Conservation (phyloP, 768 basidiomycete species). For the Nidularia pulvinata region DNA sequence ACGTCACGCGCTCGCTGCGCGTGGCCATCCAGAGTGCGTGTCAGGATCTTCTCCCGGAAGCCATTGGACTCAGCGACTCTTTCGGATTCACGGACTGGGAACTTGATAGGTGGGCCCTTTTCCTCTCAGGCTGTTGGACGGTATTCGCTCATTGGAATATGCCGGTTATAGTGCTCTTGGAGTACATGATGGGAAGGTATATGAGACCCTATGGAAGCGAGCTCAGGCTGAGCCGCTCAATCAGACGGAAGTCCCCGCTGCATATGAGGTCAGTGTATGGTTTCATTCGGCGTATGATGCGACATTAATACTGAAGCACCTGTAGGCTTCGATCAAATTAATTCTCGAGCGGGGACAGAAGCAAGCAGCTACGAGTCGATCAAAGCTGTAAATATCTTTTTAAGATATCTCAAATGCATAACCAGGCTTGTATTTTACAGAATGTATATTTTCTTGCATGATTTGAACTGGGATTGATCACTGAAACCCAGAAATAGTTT, state of each 20-base stretch:
- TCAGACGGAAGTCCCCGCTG: constrained; percentile 43
- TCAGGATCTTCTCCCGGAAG: constrained; percentile 55
- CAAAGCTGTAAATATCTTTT: constrained; percentile 24
- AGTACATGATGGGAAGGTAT: constrained; percentile 61
- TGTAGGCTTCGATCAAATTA: constrained; percentile 49
- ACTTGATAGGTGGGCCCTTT: constrained; percentile 51
- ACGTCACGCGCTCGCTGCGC: constrained; percentile 49
- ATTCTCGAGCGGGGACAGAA: constrained; percentile 47
- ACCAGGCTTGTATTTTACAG: background rate
- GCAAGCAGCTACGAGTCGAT: constrained; percentile 19
- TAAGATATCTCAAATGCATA: background rate
- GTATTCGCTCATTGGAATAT: background rate
- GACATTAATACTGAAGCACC: background rate
- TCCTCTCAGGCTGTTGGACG: background rate
- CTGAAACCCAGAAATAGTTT: too few relatives aligned
- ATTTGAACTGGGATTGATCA: too few relatives aligned
- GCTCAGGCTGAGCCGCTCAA: constrained; percentile 65
- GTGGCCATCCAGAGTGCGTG: constrained; percentile 48
- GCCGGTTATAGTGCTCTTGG: constrained; percentile 51
- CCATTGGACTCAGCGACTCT: constrained; percentile 68
- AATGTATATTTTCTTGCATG: too few relatives aligned
- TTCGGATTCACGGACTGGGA: constrained; percentile 81
- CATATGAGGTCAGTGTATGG: constrained; percentile 44
- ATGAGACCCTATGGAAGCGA: constrained; percentile 63
- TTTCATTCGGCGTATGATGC: background rate